Percentiles rank a stretch among this genome's conserved stretches.
These are phyloP conservation scores for Hordeum pubiflorum DNA, from an alignment of 202 grass and related monocot genomes.

Conservation along the genomic window DNA sequence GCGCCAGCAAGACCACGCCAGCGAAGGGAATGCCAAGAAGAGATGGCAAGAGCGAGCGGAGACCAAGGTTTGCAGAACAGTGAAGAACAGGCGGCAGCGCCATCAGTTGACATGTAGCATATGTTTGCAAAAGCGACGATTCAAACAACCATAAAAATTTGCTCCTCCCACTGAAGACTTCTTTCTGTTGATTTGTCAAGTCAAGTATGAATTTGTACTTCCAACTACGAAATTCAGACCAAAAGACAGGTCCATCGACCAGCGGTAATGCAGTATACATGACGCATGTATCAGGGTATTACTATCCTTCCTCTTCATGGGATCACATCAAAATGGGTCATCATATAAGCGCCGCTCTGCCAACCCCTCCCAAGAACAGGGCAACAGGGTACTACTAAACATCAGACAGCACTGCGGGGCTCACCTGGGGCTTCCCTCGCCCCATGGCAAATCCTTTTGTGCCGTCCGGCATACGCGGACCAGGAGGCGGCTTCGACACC, in stretches of 20 bases:
- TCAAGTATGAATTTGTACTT: slow-evolving; percentile 3
- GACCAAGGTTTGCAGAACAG: background rate
- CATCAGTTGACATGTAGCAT: background rate
- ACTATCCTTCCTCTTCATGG: background rate
- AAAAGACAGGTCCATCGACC: slow-evolving; percentile 3
- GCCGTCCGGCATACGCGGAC: slow-evolving; percentile 91
- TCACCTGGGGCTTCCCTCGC: slow-evolving; percentile 49
- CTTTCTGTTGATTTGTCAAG: background rate
- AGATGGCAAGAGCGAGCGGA: slow-evolving; percentile 4
- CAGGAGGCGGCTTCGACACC: slow-evolving; percentile 54
- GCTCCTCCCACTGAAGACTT: background rate
- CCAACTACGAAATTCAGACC: background rate
- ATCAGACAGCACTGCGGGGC: slow-evolving; percentile 23
- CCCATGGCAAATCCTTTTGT: slow-evolving; percentile 81
- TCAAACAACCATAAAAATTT: background rate
- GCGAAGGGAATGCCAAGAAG: background rate
- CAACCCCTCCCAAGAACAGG: background rate
- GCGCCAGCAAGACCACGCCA: background rate
- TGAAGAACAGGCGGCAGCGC: background rate
- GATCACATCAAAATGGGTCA: slow-evolving; percentile 29
- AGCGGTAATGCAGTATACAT: background rate
- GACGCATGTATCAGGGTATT: slow-evolving; percentile 16
- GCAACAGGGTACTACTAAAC: background rate
- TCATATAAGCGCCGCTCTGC: slow-evolving; percentile 8
- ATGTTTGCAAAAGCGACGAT: background rate